These are phyloP conservation scores for Hordeum pubiflorum DNA, from an alignment of 202 grass and related monocot species.

Conservation along the genomic window DNA sequence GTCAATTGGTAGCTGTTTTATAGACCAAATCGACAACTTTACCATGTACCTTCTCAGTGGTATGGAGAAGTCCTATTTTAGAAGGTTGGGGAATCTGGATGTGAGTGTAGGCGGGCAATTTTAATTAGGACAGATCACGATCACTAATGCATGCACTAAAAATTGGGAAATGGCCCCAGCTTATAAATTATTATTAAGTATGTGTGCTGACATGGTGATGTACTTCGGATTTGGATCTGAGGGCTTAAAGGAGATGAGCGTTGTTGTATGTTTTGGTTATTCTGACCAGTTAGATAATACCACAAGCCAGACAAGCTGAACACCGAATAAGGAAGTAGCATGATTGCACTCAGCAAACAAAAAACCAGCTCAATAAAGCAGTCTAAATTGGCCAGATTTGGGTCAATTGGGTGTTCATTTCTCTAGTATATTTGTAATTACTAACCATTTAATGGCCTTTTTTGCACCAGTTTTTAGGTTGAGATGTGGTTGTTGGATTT, in stretches of 20 bases:
- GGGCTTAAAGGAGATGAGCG: not conserved
- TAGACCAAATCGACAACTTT: not conserved
- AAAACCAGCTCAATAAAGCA: not conserved
- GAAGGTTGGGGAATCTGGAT: not conserved
- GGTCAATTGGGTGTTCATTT: not conserved
- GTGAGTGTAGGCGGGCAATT: not conserved
- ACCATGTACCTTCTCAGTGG: not conserved
- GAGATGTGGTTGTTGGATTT: conserved; percentile 7
- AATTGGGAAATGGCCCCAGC: not conserved
- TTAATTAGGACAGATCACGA: not conserved
- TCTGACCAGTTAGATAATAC: not conserved
- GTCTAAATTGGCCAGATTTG: not conserved
- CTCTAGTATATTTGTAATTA: not conserved
- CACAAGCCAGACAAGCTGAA: not conserved
- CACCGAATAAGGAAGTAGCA: not conserved
- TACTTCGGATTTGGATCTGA: not conserved
- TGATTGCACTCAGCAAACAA: not conserved
- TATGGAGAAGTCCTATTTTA: not conserved
- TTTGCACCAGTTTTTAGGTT: conserved; percentile 13
- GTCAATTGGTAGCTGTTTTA: not conserved
- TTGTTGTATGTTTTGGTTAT: not conserved
- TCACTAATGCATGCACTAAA: not conserved
- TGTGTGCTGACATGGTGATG: not conserved
- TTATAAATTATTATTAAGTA: not conserved
- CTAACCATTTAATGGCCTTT: not conserved